Evolutionary conservation across 75 land plant genomes (phyloP).

Genomic region (Chamaecyparis obtusa): DNA sequence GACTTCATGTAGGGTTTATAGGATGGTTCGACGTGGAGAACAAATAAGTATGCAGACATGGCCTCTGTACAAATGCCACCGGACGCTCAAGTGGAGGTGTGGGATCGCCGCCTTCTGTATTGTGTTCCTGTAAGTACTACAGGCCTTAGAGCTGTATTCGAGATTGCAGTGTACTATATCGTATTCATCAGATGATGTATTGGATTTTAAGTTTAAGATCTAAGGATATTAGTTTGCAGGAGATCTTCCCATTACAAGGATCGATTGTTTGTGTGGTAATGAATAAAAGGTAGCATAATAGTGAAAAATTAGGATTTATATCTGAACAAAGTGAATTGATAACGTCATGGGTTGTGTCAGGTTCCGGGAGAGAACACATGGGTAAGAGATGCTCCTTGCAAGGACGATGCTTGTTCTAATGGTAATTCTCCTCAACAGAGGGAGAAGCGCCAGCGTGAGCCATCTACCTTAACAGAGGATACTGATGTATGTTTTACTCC

Average conservation of each 20-base stretch:
- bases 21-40: slow-evolving; percentile 80
- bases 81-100: slow-evolving; percentile 44
- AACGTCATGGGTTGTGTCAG: slow-evolving; percentile 24
- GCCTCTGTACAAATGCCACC: slow-evolving; percentile 37
- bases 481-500: not conserved
- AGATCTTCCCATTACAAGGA: not conserved
- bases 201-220: not conserved
- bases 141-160: not conserved
- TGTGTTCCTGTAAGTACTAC: slow-evolving; percentile 73
- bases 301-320: not conserved
- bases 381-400: slow-evolving; percentile 42
- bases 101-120: slow-evolving; percentile 87
- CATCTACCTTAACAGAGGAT: not conserved
- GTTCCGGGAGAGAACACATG: slow-evolving; percentile 91
- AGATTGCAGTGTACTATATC: not conserved
- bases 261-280: not conserved
- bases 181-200: not conserved
- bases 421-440: slow-evolving; percentile 23
- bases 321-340: not conserved
- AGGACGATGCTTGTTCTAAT: not conserved
- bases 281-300: not conserved
- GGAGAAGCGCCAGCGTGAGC: slow-evolving; percentile 67
- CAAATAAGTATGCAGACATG: slow-evolving; percentile 73
- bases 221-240: too few relatives aligned
- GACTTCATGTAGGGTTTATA: slow-evolving; percentile 11